Percentiles rank a stretch among this genome's conserved stretches.
These are phyloP conservation scores for Lichtheimia hyalospora DNA, from an alignment of 371 early-diverging fungal genomes.

Conservation along the genomic window DNA sequence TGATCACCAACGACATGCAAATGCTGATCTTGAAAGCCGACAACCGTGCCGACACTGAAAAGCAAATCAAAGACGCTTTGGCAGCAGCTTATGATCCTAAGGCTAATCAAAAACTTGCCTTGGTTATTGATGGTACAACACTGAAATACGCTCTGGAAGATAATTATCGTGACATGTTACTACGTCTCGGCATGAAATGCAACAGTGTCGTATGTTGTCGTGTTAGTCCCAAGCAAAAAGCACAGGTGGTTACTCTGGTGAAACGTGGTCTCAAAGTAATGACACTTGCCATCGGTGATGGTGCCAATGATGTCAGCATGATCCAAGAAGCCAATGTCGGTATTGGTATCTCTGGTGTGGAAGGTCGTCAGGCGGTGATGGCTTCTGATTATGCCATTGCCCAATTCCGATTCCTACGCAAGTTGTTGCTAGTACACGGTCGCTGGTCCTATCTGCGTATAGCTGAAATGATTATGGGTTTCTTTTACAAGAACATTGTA, in stretches of 20 bases:
- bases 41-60: constrained; percentile 53
- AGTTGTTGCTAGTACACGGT: constrained; percentile 79
- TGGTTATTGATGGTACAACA: constrained; percentile 92
- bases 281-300: constrained; percentile 88
- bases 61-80: constrained; percentile 66
- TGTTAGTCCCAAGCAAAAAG: constrained; percentile 91
- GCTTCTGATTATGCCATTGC: constrained; percentile 90
- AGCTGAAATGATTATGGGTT: constrained; percentile 76
- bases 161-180: constrained; percentile 50
- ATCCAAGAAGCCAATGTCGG: constrained; percentile 91
- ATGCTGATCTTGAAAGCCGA: constrained; percentile 66
- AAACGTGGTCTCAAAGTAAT: constrained; percentile 57
- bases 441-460: constrained; percentile 84
- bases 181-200: constrained; percentile 71
- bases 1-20: constrained; percentile 69
- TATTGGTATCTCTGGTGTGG: constrained; percentile 91
- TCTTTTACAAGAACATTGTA: constrained; percentile 82
- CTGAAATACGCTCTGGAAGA: constrained; percentile 77
- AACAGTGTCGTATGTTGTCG: constrained; percentile 86
- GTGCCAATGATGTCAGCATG: constrained; percentile 96
- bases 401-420: constrained; percentile 78
- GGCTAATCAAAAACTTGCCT: constrained; percentile 53
- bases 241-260: constrained; percentile 69
- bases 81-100: constrained; percentile 23
- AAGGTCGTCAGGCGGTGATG: constrained; percentile 93